phyloP scores from a whole-genome alignment of 257 asterid genomes.

The Primulina huaijiensis region DNA sequence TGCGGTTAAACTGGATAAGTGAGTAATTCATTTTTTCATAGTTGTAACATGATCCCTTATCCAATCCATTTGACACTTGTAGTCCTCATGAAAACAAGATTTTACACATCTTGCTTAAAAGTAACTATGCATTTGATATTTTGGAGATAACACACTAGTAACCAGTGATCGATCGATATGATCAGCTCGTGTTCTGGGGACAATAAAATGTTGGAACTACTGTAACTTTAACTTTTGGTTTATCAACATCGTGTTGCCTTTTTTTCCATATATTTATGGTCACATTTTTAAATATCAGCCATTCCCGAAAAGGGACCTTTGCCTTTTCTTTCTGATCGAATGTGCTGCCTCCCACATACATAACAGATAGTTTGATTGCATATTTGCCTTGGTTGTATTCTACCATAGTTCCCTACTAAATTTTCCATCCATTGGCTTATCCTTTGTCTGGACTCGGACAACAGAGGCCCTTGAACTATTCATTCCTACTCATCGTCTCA shows the following conservation, averaged over 20 bases:
- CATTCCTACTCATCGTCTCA: constrained; percentile 27
- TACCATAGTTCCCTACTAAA: constrained; percentile 31
- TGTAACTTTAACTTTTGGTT: background rate
- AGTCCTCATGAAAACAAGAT: constrained; percentile 37
- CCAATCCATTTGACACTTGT: constrained; percentile 35
- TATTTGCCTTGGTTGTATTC: constrained; percentile 25
- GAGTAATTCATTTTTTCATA: constrained; percentile 25
- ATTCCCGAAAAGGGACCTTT: background rate
- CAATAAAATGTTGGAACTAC: background rate
- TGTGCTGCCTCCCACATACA: constrained; percentile 27
- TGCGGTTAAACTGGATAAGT: constrained; percentile 37
- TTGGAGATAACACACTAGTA: too few species aligned
- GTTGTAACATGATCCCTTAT: constrained; percentile 20
- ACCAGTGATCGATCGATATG: too few species aligned
- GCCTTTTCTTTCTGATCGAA: background rate
- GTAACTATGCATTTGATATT: too few species aligned
- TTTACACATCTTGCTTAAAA: too few species aligned
- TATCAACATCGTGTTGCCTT: background rate
- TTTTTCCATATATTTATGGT: background rate
- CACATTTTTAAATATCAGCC: constrained; percentile 18
- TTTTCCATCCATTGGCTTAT: constrained; percentile 45
- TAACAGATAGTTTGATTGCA: constrained; percentile 24
- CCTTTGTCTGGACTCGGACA: constrained; percentile 41
- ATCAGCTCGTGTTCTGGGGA: constrained; percentile 22
- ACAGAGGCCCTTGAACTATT: constrained; percentile 25